Evolutionary conservation across 345 rosid genomes (phyloP).

Genomic region (Gynandropsis gynandra): DNA sequence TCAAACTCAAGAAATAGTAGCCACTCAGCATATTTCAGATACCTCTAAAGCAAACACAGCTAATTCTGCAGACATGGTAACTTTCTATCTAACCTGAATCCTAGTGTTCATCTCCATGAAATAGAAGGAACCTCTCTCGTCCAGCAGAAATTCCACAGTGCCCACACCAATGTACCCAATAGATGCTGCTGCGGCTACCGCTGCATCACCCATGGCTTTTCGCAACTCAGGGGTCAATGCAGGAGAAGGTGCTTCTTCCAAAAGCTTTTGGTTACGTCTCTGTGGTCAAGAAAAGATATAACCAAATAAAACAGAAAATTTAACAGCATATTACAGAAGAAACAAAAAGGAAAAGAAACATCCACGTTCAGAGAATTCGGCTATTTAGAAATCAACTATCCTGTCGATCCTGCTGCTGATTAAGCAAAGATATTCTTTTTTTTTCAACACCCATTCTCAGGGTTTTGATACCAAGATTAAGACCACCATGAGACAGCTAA

Average conservation of each 20-base stretch:
- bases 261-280: conserved; percentile 93
- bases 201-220: conserved; percentile 99
- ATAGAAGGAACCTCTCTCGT: conserved; percentile 94
- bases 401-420: conserved; percentile 2
- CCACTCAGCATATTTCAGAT: not conserved
- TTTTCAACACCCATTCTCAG: not conserved
- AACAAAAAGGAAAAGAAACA: conserved; percentile 2
- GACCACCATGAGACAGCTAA: not conserved
- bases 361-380: not conserved
- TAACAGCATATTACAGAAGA: not conserved
- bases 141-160: conserved; percentile 93
- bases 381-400: conserved; percentile 1
- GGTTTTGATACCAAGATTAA: not conserved
- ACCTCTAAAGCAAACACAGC: not conserved
- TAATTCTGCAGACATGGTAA: not conserved
- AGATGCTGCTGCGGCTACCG: conserved; percentile 98
- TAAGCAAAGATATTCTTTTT: not conserved
- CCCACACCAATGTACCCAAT: conserved; percentile 98
- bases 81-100: conserved; percentile 61
- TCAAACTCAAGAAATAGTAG: conserved; percentile 13
- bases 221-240: conserved; percentile 90
- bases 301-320: conserved; percentile 12
- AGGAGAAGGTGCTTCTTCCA: conserved; percentile 99
- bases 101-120: conserved; percentile 99
- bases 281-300: conserved; percentile 25